Conservation (phyloP, 805 yeast species). For the Kodamaea sagamina region DNA sequence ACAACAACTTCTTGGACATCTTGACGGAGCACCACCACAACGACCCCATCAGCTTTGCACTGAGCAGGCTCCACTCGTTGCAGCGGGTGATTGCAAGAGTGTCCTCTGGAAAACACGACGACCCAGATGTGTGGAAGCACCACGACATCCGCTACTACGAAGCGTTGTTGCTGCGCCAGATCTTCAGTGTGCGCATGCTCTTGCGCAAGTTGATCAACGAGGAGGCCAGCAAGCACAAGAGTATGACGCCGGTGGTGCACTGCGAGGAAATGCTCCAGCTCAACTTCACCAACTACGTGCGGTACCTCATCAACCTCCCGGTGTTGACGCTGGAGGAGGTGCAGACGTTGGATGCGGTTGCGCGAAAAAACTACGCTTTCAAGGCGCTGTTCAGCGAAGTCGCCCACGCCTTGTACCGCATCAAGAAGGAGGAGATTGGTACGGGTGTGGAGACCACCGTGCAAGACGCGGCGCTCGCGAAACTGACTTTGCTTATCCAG, state of each 20-base stretch:
- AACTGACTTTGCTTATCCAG: constrained; percentile 24
- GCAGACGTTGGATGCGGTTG: constrained; percentile 21
- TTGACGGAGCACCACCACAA: constrained; percentile 32
- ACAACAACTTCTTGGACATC: constrained; percentile 32
- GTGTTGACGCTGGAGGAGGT: constrained; percentile 14
- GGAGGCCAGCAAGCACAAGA: constrained; percentile 10
- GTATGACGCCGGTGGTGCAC: constrained; percentile 14
- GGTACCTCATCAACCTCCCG: constrained; percentile 37
- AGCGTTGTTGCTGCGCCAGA: constrained; percentile 32
- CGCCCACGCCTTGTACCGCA: constrained; percentile 27
- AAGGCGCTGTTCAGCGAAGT: constrained; percentile 29
- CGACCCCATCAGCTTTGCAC: constrained; percentile 43
- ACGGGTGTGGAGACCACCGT: constrained; percentile 26
- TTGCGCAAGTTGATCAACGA: constrained; percentile 27
- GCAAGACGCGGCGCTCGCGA: constrained; percentile 19
- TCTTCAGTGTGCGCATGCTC: constrained; percentile 29
- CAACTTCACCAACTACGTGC: constrained; percentile 39
- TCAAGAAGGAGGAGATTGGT: constrained; percentile 33
- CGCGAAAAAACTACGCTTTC: constrained; percentile 29
- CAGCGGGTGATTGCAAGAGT: constrained; percentile 27
- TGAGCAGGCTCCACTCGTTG: constrained; percentile 33
- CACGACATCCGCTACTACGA: constrained; percentile 30
- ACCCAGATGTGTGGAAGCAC: constrained; percentile 11
- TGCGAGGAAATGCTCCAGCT: constrained; percentile 42
- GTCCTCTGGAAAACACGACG: constrained; percentile 15